phyloP scores from a whole-genome alignment of 73 alveolate genomes.

The Diophrys sp. region DNA sequence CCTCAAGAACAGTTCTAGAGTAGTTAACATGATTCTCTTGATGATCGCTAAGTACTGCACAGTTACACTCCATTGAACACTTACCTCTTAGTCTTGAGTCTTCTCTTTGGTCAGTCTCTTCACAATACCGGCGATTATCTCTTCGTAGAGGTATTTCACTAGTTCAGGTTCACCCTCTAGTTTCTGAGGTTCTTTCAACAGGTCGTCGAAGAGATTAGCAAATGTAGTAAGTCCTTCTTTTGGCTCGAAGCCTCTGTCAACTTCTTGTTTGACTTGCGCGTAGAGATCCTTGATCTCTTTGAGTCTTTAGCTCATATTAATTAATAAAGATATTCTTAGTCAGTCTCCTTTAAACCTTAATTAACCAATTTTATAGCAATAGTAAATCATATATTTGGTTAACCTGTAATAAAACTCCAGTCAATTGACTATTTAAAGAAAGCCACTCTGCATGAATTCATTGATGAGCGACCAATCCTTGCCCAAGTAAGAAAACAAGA shows the following conservation, averaged over 20 bases:
- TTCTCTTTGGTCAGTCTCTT: slow-evolving; percentile 26
- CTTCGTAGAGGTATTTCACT: slow-evolving; percentile 9
- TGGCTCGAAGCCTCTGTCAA: slow-evolving; percentile 24
- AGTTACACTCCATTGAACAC: not conserved
- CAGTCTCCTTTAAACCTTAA: too few species aligned
- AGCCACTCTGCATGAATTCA: not conserved
- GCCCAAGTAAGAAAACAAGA: not conserved
- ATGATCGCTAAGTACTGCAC: not conserved
- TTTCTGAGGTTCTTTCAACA: slow-evolving; percentile 1
- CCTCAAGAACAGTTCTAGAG: slow-evolving; percentile 2
- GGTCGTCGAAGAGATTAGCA: not conserved
- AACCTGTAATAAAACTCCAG: not conserved
- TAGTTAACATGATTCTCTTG: slow-evolving; percentile 7
- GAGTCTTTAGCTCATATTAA: not conserved
- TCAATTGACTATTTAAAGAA: not conserved
- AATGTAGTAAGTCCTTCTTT: not conserved
- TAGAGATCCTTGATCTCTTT: slow-evolving; percentile 9
- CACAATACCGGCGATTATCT: slow-evolving; percentile 4
- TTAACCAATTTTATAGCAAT: too few species aligned
- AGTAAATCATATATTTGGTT: too few species aligned
- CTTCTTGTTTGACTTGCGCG: not conserved
- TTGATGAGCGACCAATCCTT: not conserved
- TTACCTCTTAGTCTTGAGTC: slow-evolving; percentile 26
- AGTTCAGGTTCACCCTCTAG: slow-evolving; percentile 1
- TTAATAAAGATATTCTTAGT: not conserved